These are phyloP conservation scores for Phytophthora nicotianae DNA, from an alignment of 352 stramenopile genomes.

Conservation along the genomic window DNA sequence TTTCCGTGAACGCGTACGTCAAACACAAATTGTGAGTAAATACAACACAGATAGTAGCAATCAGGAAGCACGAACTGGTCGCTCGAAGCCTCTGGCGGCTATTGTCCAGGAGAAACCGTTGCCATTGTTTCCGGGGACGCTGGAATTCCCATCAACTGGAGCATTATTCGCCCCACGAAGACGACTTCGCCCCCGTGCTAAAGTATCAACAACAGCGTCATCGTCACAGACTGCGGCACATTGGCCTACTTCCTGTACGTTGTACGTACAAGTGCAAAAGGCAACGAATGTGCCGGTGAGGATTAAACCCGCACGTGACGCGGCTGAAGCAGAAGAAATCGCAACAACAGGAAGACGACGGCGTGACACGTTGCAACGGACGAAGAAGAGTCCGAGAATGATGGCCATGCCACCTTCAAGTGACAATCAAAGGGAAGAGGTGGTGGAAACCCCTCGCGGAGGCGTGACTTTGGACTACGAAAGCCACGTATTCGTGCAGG, in stretches of 20 bases:
- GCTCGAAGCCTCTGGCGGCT: slow-evolving; percentile 41
- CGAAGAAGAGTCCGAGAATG: slow-evolving; percentile 29
- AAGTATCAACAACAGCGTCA: slow-evolving; percentile 18
- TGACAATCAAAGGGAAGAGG: slow-evolving; percentile 20
- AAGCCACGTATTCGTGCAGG: slow-evolving; percentile 79
- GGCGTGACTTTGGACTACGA: slow-evolving; percentile 30
- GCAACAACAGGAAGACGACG: slow-evolving; percentile 10
- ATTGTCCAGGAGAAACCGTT: slow-evolving; percentile 89
- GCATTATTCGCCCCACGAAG: slow-evolving; percentile 59
- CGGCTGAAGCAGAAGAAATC: slow-evolving; percentile 21
- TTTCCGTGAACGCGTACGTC: slow-evolving; percentile 61
- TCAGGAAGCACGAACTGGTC: slow-evolving; percentile 27
- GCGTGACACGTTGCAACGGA: slow-evolving; percentile 26
- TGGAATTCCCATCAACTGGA: slow-evolving; percentile 68
- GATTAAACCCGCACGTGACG: slow-evolving; percentile 25
- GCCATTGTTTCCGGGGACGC: slow-evolving; percentile 68
- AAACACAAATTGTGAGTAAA: slow-evolving; percentile 31
- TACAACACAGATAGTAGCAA: slow-evolving; percentile 29
- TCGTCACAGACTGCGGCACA: slow-evolving; percentile 30
- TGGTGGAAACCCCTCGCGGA: slow-evolving; percentile 15
- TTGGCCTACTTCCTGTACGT: slow-evolving; percentile 64
- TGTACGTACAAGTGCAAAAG: slow-evolving; percentile 88
- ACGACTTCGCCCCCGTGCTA: slow-evolving; percentile 53
- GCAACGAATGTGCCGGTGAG: slow-evolving; percentile 77
- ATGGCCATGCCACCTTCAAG: background rate